Base-by-base conservation (phyloP, 2,329 filamentous ascomycete species). In the Sporothrix inflata region DNA sequence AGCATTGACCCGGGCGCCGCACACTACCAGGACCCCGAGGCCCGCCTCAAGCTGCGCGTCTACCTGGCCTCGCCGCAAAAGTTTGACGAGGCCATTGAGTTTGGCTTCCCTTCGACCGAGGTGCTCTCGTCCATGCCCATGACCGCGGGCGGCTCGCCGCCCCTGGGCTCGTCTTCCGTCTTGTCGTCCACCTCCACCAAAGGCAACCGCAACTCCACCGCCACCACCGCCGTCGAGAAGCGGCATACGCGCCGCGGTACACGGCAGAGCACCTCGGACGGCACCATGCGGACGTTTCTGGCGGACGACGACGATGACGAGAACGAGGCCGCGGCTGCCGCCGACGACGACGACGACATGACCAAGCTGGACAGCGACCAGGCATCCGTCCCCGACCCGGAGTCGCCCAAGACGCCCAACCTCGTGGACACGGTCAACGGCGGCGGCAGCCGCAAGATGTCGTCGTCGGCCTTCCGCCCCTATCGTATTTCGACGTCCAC, bases 21-120 rank as follows among this genome's bases (percentile, higher is more conserved):
- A 49, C 92, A 97, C 81, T 98, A 97, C 78, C 93, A 94, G 79
- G 94, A 98, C 77, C 94, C 94, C 0, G 93, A 97, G 79, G 93
- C 94, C 51, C 89, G 95, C 45, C 86, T 93, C 77, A 97, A 97
- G 81, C 84, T 98, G 24, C 90, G 94, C 14, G 90, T 93, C 7
- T 97, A 94, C 77, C 87, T 97, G 24, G 92, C 93, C 8, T 97
- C 94, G 1, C 92, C 94, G 0, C 93, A 97, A 76, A 97, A 97
- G 79, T 98, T 98, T 77, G 95, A 98, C 79, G 95, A 98, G 81
- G 94, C 93, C 1, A 88, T 98, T 69, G 93, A 97, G 79, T 98
- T 97, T 81, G 95, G 95, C 0, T 98, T 98, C 77, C 94, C 94
- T 0, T 89, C 91, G 0, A 84, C 84, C 47, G 86, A 89, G 45